A percentile compares a stretch with the other conserved stretches of the same genome.
Conservation (phyloP, 306 rosid genomes). For the Ormosia emarginata region DNA sequence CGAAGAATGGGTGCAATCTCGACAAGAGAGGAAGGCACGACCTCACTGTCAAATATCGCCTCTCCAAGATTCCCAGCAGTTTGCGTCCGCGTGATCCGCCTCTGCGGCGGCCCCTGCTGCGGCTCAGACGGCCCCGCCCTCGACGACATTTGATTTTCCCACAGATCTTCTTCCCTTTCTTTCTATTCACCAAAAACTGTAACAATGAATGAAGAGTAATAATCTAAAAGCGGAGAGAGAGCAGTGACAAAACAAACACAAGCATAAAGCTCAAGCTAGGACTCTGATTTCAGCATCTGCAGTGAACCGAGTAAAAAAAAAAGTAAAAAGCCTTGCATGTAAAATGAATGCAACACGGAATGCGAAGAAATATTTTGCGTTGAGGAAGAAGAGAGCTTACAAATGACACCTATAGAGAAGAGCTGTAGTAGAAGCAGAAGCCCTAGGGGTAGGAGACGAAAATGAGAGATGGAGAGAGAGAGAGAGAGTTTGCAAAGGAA, state of each 20-base stretch:
- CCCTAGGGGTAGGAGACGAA: conserved; percentile 45
- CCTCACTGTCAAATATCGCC: conserved; percentile 79
- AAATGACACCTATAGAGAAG: not conserved
- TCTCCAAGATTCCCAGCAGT: conserved; percentile 93
- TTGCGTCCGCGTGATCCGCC: conserved; percentile 86
- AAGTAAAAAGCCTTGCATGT: not conserved
- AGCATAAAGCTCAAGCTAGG: not conserved
- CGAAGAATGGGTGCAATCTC: conserved; percentile 97
- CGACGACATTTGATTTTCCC: conserved; percentile 45
- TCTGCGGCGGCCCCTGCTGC: conserved; percentile 54
- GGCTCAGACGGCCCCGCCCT: conserved; percentile 60
- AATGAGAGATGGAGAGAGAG: not conserved
- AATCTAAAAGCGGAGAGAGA: not conserved
- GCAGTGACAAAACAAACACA: not conserved
- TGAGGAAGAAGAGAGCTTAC: not conserved
- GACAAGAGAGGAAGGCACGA: conserved; percentile 89
- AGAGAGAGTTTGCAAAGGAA: conserved; percentile 21
- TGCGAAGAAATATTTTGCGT: not conserved
- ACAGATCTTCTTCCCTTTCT: not conserved
- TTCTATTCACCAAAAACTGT: not conserved
- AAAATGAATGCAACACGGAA: not conserved
- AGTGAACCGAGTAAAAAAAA: not conserved
- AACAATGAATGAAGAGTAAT: not conserved
- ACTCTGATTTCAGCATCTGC: conserved; percentile 17
- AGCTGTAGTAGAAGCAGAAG: conserved; percentile 3